Evolutionary conservation across 129 eudicot genomes (phyloP), one percentile per base, ranked within the genome.

Genomic region (Flaveria robusta): DNA sequence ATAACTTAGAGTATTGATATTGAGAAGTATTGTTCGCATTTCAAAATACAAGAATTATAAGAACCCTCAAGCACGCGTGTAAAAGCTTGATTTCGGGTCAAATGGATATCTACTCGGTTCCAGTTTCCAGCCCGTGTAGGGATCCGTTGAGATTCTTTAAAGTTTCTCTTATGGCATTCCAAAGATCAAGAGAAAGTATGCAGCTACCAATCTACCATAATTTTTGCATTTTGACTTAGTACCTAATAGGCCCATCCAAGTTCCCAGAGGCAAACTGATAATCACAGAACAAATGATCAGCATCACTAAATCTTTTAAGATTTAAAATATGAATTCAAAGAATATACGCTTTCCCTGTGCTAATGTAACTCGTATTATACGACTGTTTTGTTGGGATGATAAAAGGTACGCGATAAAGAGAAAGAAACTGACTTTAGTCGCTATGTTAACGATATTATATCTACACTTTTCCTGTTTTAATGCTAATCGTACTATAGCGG

Each of bases 201-300:
- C 52, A 34, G 19, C 46, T n/a, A 70, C 69, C 47, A 34, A 34
- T 26, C 46, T n/a, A 70, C 69, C 47, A 45, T 42, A 68, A 75
- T 27, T 64, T 18, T 73, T 79, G 83, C 66, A 63, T 27, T 24
- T 19, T 9, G 45, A 55, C 69, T 83, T 85, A 93, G 77, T 90
- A 93, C 74, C 70, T 83, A 41, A 93, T 93, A 34, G 98, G 98
- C 24, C 98, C 98, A 74, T 93, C 96, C 96, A 93, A 91, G 82
- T 85, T 87, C 77, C 98, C 98, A 8, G 98, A 86, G 22, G 96
- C 97, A 87, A 93, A 93, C 97, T 93, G 89, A 72, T 77, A 74
- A 70, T 18, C 54, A 66, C 43, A 66, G 18, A 66, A 55, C 59
- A 74, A 62, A 15, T 14, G 11, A 62, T 29, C 49, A 77, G 47